Conservation (phyloP, 345 rosid species). For the Eucalyptus coolabah region DNA sequence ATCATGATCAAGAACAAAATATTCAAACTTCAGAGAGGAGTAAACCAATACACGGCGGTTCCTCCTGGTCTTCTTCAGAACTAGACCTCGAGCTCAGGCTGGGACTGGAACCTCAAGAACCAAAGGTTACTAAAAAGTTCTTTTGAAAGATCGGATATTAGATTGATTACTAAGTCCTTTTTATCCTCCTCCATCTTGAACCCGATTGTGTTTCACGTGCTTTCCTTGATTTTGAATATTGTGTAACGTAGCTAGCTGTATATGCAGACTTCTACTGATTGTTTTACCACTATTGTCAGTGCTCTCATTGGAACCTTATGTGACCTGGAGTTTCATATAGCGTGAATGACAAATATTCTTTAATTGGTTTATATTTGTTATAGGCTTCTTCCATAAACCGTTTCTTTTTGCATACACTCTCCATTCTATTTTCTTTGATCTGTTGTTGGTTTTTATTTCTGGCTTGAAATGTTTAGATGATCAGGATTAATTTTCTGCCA, state of each 20-base stretch:
- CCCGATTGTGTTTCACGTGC: background rate
- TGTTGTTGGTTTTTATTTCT: background rate
- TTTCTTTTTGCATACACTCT: background rate
- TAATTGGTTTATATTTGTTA: background rate
- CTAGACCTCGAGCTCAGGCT: conserved; percentile 53
- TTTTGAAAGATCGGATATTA: conserved; percentile 3
- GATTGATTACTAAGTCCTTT: background rate
- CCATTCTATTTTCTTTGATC: background rate
- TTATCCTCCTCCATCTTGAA: background rate
- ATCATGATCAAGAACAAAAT: background rate
- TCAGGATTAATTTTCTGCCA: background rate
- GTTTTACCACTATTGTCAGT: background rate
- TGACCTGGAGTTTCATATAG: background rate
- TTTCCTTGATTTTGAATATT: background rate
- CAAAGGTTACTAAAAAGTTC: conserved; percentile 21
- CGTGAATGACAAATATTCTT: background rate
- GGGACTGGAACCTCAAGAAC: conserved; percentile 25
- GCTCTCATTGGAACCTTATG: background rate
- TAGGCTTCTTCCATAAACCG: background rate
- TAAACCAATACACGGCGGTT: background rate
- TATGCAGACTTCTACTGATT: background rate
- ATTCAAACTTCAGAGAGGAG: background rate
- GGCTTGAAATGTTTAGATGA: background rate
- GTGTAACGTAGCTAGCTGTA: background rate
- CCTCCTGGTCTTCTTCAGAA: background rate